phyloP scores from a whole-genome alignment of 768 basidiomycete species.

The Mrakia frigida region DNA sequence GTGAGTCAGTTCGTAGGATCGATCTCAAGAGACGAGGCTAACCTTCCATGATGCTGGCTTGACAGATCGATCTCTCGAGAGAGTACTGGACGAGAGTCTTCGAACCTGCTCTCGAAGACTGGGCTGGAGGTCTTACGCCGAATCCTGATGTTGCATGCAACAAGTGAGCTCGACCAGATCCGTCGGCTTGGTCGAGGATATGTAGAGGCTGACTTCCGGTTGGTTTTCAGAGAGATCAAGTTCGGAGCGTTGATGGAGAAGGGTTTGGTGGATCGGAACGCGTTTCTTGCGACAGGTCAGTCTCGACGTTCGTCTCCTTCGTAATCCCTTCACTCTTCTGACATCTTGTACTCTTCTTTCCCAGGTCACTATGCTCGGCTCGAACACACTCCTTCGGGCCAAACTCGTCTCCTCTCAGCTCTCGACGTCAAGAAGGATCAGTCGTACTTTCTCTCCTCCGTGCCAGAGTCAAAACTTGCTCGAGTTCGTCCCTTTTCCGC shows the following conservation, averaged over 20 bases:
- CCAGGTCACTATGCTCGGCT: slow-evolving; percentile 83
- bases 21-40: slow-evolving; percentile 11
- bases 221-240: slow-evolving; percentile 67
- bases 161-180: slow-evolving; percentile 49
- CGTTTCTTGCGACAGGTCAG: slow-evolving; percentile 77
- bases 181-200: not conserved
- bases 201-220: not conserved
- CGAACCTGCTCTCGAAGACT: slow-evolving; percentile 70
- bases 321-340: not conserved
- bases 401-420: slow-evolving; percentile 48
- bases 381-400: slow-evolving; percentile 47
- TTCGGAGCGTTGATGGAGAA: slow-evolving; percentile 75
- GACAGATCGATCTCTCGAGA: slow-evolving; percentile 73
- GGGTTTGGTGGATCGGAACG: slow-evolving; percentile 47
- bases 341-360: not conserved
- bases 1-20: slow-evolving; percentile 46
- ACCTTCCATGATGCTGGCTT: not conserved
- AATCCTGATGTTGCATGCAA: slow-evolving; percentile 95
- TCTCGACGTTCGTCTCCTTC: not conserved
- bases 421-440: slow-evolving; percentile 74
- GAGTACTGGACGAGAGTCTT: slow-evolving; percentile 92
- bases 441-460: slow-evolving; percentile 80
- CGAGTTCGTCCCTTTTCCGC: slow-evolving; percentile 44
- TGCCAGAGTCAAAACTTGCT: slow-evolving; percentile 60
- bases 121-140: slow-evolving; percentile 75